Evolutionary conservation across 371 early-diverging fungal species (phyloP).

Genomic region (Mucor mucedo): DNA sequence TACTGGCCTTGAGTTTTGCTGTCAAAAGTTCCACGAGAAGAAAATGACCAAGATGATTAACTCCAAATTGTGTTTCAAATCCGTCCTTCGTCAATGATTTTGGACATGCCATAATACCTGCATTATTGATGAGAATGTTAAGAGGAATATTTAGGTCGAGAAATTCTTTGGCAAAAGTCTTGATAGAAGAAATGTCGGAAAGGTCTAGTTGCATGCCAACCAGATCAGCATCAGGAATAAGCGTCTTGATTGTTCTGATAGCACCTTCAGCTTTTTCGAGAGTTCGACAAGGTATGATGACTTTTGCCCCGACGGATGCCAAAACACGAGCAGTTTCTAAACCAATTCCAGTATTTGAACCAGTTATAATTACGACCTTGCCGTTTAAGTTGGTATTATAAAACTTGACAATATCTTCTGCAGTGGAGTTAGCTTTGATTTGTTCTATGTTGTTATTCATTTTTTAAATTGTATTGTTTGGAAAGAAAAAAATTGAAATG

Average conservation of each 20-base stretch:
- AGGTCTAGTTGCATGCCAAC: conserved; percentile 61
- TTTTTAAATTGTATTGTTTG: too few relatives aligned
- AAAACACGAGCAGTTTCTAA: conserved; percentile 12
- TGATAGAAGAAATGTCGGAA: conserved; percentile 52
- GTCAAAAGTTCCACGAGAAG: conserved; percentile 63
- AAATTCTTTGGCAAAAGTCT: conserved; percentile 49
- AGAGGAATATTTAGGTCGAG: conserved; percentile 53
- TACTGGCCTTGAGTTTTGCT: conserved; percentile 54
- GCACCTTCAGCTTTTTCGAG: conserved; percentile 41
- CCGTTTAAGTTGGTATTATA: conserved; percentile 53
- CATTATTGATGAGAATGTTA: conserved; percentile 55
- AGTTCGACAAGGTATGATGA: conserved; percentile 59
- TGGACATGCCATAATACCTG: conserved; percentile 69
- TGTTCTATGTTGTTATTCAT: too few relatives aligned
- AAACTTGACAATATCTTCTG: background rate
- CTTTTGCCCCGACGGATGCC: conserved; percentile 13
- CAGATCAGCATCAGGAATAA: conserved; percentile 44
- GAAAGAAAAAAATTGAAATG: too few relatives aligned
- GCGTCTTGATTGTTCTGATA: conserved; percentile 45
- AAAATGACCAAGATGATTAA: conserved; percentile 78
- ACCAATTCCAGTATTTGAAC: conserved; percentile 62
- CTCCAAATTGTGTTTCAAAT: conserved; percentile 34
- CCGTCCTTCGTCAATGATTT: conserved; percentile 62
- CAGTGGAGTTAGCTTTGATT: background rate
- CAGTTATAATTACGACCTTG: conserved; percentile 73